Evolutionary conservation across 2,329 filamentous ascomycete species (phyloP), one percentile per base, ranked within the genome.

Genomic region (Neoarthrinium moseri): DNA sequence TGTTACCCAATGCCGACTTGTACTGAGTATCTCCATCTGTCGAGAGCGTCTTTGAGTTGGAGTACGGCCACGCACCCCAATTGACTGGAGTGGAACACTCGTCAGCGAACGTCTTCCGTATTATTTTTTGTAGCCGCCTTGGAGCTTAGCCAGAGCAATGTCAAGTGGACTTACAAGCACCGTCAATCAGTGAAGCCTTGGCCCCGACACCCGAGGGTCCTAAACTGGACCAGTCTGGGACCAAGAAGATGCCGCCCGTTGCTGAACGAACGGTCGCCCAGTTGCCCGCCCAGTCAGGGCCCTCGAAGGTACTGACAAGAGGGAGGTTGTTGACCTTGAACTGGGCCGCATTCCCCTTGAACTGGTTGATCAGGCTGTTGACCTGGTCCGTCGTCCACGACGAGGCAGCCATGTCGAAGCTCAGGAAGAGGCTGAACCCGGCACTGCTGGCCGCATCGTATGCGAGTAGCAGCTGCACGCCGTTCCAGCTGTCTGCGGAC

Each of bases 251-350:
- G 21, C 71, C 66, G 6, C 57, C 66, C 1, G 64, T 48, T n/a
- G 27, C 66, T 1, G 64, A 65, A 20, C 57, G 50, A 15, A 54
- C 47, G 34, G 68, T 67, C 42, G 77, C 71, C 1, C 54, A 50
- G 2, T 54, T 69, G 20, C 61, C 60, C 4, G 66, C 63, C 55
- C 69, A 70, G 20, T 51, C 55, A 5, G 69, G 60, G 2, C 75
- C 75, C 55, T 77, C 74, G 45, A 78, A 79, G 1, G 75, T 78
- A 22, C 71, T 75, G 4, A 75, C 76, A 20, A 80, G 62, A 1
- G 74, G 68, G 43, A 65, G 49, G 2, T 45, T 48, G 32, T 59
- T 51, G 27, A 55, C 48, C 11, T 52, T 50, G 35, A 56, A 64
- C 55, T 69, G 62, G 3, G 61, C 57, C 1, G 44, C 7, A n/a